Conservation (phyloP, 257 asterid genomes). For the Nicotiana tabacum region DNA sequence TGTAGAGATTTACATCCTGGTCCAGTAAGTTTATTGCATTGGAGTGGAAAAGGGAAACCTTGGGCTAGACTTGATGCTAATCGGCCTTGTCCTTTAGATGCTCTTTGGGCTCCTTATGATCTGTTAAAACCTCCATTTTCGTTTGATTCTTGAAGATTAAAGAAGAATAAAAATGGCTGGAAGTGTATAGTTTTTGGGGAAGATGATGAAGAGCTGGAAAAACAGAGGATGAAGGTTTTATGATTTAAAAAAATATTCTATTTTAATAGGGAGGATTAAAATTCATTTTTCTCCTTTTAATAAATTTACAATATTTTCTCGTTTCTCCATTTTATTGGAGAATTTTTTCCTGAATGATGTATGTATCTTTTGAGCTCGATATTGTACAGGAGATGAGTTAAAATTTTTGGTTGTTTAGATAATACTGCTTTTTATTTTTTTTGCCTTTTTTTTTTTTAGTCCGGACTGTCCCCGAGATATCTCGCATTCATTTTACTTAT, state of each 20-base stretch:
- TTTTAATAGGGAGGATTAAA: background rate
- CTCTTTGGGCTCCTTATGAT: conserved; percentile 97
- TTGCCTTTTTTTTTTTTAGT: no score
- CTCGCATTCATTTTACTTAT: no score
- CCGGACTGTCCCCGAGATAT: no score
- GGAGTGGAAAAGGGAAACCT: conserved; percentile 99
- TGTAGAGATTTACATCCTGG: conserved; percentile 94
- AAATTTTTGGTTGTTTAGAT: background rate
- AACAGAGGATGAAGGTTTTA: background rate
- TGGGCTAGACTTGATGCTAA: conserved; percentile 88
- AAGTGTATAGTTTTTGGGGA: conserved; percentile 14
- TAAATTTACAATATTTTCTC: background rate
- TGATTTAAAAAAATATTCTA: background rate
- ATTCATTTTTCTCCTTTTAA: background rate
- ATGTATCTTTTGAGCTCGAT: conserved; percentile 2
- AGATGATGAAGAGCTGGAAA: background rate
- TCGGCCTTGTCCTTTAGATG: conserved; percentile 86
- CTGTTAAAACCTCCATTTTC: conserved; percentile 68
- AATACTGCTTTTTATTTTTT: background rate
- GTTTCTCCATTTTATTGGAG: background rate
- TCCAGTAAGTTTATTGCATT: conserved; percentile 78
- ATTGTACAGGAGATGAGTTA: conserved; percentile 12
- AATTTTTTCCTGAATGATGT: background rate
- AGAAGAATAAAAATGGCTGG: background rate
- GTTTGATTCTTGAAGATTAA: conserved; percentile 58